Evolutionary conservation across 768 basidiomycete genomes (phyloP).

Genomic region (Russula virescens): DNA sequence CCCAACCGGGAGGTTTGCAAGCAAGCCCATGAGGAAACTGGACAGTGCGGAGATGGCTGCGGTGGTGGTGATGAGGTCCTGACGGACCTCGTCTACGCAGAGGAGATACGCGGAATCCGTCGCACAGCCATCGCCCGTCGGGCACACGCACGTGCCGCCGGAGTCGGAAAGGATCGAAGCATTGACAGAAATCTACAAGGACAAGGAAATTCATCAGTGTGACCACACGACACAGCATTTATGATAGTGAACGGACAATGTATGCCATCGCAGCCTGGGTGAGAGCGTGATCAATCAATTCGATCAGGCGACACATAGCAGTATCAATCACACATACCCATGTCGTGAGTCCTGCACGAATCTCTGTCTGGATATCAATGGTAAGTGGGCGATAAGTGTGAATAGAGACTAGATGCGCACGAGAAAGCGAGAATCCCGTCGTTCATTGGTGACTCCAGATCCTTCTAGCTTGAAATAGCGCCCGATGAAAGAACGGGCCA

Average conservation of each 20-base stretch:
- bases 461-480: slow-evolving; percentile 34
- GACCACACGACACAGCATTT: background rate
- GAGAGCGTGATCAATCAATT: slow-evolving; percentile 4
- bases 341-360: slow-evolving; percentile 75
- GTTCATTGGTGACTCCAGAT: slow-evolving; percentile 31
- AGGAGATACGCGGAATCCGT: slow-evolving; percentile 47
- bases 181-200: slow-evolving; percentile 72
- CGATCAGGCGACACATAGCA: slow-evolving; percentile 13
- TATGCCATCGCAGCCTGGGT: slow-evolving; percentile 75
- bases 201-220: background rate
- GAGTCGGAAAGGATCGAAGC: slow-evolving; percentile 69
- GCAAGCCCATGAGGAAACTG: slow-evolving; percentile 74
- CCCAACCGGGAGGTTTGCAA: slow-evolving; percentile 86
- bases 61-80: slow-evolving; percentile 79
- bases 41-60: slow-evolving; percentile 71
- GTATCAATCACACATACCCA: slow-evolving; percentile 46
- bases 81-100: slow-evolving; percentile 54
- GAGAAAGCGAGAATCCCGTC: slow-evolving; percentile 32
- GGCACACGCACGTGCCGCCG: slow-evolving; percentile 79
- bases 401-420: slow-evolving; percentile 23
- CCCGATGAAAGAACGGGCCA: slow-evolving; percentile 31
- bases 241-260: slow-evolving; percentile 41
- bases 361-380: slow-evolving; percentile 50
- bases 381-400: background rate
- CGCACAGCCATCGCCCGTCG: slow-evolving; percentile 48